Percentiles rank a stretch among this genome's conserved stretches.
These are phyloP conservation scores for Coemansia sp. DNA, from an alignment of 192 early-diverging fungal species.

Conservation along the genomic window DNA sequence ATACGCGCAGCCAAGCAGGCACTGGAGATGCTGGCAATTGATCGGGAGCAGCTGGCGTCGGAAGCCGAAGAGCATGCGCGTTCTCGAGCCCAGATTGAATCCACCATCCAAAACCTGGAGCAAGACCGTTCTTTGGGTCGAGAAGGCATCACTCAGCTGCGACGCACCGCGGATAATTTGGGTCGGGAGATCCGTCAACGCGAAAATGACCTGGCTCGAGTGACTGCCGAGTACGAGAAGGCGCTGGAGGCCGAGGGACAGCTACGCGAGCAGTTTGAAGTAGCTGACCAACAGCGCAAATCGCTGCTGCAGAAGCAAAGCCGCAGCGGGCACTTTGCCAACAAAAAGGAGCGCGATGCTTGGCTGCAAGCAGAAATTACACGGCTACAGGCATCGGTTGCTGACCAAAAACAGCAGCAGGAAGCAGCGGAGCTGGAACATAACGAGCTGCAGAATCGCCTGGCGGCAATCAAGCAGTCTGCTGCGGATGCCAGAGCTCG, in stretches of 20 bases:
- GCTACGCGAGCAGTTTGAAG: conserved; percentile 67
- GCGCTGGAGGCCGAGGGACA: conserved; percentile 57
- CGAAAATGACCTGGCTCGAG: conserved; percentile 60
- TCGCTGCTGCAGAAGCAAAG: conserved; percentile 84
- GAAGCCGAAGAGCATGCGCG: conserved; percentile 77
- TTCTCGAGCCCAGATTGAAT: conserved; percentile 72
- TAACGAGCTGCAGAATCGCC: conserved; percentile 16
- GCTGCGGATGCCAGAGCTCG: conserved; percentile 25
- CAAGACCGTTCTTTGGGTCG: conserved; percentile 54
- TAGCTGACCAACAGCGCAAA: conserved; percentile 67
- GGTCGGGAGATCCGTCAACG: conserved; percentile 39
- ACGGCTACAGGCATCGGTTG: conserved; percentile 51
- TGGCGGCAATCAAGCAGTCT: conserved; percentile 22
- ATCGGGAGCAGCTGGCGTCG: conserved; percentile 68
- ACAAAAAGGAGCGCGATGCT: conserved; percentile 70
- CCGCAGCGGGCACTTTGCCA: conserved; percentile 73
- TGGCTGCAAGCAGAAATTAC: conserved; percentile 73
- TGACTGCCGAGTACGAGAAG: conserved; percentile 66
- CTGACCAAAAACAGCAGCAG: conserved; percentile 60
- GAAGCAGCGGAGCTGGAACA: conserved; percentile 39
- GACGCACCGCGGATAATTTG: conserved; percentile 33
- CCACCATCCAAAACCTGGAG: conserved; percentile 78
- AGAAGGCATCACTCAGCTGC: conserved; percentile 52
- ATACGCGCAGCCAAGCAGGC: conserved; percentile 63
- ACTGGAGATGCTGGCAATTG: conserved; percentile 62